Conservation (phyloP, 1,284 basidiomycete species). For the Apiotrichum brassicae region DNA sequence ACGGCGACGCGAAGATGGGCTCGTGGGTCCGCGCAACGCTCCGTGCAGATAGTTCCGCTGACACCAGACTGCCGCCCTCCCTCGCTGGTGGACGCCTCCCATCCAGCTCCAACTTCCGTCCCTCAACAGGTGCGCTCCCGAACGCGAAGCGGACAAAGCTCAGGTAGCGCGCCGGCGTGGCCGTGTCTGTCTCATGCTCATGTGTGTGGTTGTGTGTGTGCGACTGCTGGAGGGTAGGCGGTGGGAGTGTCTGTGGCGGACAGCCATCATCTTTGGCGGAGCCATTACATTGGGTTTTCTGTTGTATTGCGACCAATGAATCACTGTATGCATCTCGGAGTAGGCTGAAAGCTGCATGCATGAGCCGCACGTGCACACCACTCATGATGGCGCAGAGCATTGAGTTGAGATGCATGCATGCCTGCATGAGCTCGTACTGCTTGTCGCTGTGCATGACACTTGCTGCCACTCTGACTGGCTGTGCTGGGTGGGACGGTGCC, state of each 20-base stretch:
- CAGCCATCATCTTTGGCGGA: too few species aligned
- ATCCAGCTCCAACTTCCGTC: slow-evolving; percentile 39
- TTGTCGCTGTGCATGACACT: not conserved
- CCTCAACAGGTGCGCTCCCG: slow-evolving; percentile 23
- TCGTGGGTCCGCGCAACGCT: slow-evolving; percentile 30
- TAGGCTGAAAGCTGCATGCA: not conserved
- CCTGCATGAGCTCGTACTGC: not conserved
- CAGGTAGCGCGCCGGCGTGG: slow-evolving; percentile 15
- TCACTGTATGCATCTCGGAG: not conserved
- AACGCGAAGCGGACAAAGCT: slow-evolving; percentile 30
- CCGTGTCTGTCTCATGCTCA: not conserved
- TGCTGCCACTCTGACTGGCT: not conserved
- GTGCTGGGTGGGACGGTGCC: not conserved
- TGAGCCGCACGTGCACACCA: too few species aligned
- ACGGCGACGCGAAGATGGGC: slow-evolving; percentile 48
- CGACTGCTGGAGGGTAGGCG: too few species aligned
- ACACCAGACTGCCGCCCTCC: slow-evolving; percentile 34
- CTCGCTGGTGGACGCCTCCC: slow-evolving; percentile 36
- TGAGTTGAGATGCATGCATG: not conserved
- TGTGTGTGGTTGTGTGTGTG: too few species aligned
- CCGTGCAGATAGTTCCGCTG: not conserved
- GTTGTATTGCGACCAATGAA: not conserved
- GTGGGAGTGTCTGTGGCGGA: too few species aligned
- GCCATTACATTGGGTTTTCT: too few species aligned
- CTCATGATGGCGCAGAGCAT: too few species aligned